These are phyloP conservation scores for Russula sp. DNA, from an alignment of 768 basidiomycete genomes.

Conservation along the genomic window DNA sequence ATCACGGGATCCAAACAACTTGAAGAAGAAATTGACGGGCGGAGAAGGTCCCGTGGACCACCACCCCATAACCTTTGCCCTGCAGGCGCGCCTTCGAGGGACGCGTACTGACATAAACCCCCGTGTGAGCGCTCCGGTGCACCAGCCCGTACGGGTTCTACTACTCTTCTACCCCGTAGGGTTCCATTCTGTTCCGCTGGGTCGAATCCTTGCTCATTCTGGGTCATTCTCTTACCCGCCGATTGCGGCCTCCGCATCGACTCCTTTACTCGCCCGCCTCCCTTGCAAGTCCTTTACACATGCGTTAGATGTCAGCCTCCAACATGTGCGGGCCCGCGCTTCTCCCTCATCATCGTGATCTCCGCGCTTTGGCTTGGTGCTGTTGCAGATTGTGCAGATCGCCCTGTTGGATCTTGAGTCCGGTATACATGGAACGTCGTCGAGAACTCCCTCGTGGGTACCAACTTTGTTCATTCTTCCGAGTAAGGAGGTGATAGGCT, in stretches of 20 bases:
- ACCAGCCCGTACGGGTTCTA: neutral
- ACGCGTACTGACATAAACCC: neutral
- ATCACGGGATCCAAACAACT: neutral
- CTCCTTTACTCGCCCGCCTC: neutral
- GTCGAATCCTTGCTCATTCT: conserved; percentile 2
- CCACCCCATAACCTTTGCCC: neutral
- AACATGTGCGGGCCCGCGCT: conserved; percentile 11
- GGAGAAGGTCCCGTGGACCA: conserved; percentile 10
- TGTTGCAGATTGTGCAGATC: conserved; percentile 18
- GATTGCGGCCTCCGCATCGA: neutral
- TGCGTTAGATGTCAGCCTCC: conserved; percentile 9
- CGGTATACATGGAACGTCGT: conserved; percentile 3
- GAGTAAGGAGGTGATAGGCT: conserved; percentile 11
- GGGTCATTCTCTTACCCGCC: neutral
- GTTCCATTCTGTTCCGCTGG: conserved; percentile 13
- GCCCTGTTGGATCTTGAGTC: neutral
- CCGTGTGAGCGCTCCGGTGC: conserved; percentile 10
- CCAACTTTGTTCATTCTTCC: neutral
- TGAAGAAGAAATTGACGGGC: neutral
- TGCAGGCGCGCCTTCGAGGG: conserved; percentile 3
- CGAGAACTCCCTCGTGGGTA: neutral
- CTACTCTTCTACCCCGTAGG: conserved; percentile 1
- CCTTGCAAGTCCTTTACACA: conserved; percentile 7
- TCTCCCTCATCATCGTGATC: conserved; percentile 16
- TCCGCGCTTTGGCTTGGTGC: neutral